A percentile compares a stretch with the other conserved stretches of the same genome.
Evolutionary conservation across 2,329 filamentous ascomycete species (phyloP).

Genomic region (Clathrospora elynae): DNA sequence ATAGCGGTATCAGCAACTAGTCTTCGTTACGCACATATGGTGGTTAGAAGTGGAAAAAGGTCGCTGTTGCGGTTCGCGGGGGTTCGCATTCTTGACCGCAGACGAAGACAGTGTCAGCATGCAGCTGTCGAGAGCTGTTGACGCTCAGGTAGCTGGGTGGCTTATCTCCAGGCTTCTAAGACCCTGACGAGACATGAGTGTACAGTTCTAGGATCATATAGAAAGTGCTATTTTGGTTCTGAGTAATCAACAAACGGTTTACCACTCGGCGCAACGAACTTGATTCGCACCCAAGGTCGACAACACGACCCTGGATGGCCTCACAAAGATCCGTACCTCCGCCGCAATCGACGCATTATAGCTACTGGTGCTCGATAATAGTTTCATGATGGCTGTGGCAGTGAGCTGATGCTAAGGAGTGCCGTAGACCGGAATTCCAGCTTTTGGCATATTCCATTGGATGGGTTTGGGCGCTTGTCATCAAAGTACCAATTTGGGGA

Average conservation of each 20-base stretch:
- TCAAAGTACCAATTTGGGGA: constrained; percentile 4
- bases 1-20: no score
- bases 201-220: neutral
- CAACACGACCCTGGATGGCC: no score
- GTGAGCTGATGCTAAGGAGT: neutral
- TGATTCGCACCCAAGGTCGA: no score
- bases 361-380: neutral
- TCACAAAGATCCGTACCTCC: no score
- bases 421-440: no score
- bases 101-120: neutral
- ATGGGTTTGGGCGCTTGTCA: constrained; percentile 14
- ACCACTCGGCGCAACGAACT: no score
- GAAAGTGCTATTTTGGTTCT: constrained; percentile 4
- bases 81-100: neutral
- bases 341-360: neutral
- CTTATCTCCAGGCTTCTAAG: neutral
- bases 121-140: neutral
- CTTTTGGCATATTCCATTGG: no score
- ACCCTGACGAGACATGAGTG: constrained; percentile 2
- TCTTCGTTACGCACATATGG: no score
- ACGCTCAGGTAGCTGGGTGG: neutral
- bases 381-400: neutral
- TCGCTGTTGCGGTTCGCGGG: neutral
- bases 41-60: neutral
- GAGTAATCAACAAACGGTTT: no score